These are phyloP conservation scores for Pseudogymnoascus sp. DNA, from an alignment of 2,329 filamentous ascomycete species.

Conservation along the genomic window DNA sequence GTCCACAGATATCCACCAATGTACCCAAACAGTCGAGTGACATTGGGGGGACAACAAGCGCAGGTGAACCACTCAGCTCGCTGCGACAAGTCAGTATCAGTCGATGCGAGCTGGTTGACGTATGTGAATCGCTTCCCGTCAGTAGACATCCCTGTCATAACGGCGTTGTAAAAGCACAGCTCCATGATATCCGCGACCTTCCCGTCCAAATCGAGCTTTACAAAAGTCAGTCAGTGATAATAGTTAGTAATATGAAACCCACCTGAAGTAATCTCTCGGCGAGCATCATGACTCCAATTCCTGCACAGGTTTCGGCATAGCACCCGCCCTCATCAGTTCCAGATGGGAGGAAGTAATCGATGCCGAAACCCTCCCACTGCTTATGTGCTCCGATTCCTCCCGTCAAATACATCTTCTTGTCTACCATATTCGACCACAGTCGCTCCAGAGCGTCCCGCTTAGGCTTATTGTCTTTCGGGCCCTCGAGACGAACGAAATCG, in stretches of 20 bases:
- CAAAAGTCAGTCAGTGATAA: background rate
- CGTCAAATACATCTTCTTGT: slow-evolving; percentile 54
- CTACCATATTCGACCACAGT: slow-evolving; percentile 52
- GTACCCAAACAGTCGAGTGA: slow-evolving; percentile 45
- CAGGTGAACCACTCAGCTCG: slow-evolving; percentile 50
- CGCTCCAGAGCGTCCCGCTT: slow-evolving; percentile 32
- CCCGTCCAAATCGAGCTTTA: slow-evolving; percentile 39
- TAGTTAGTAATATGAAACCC: slow-evolving; percentile 11
- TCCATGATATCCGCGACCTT: slow-evolving; percentile 52
- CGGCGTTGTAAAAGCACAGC: slow-evolving; percentile 50
- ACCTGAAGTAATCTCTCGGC: slow-evolving; percentile 46
- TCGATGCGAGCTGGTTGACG: slow-evolving; percentile 50
- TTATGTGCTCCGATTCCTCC: slow-evolving; percentile 50
- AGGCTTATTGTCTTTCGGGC: background rate
- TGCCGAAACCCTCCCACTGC: slow-evolving; percentile 53
- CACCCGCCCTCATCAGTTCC: slow-evolving; percentile 52
- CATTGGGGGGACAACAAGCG: slow-evolving; percentile 53
- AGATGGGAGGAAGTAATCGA: slow-evolving; percentile 50
- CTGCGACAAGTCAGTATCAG: slow-evolving; percentile 38
- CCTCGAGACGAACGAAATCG: slow-evolving; percentile 39
- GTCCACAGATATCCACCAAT: slow-evolving; percentile 49
- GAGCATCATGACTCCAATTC: slow-evolving; percentile 52
- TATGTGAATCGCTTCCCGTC: slow-evolving; percentile 52
- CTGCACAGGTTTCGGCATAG: slow-evolving; percentile 53
- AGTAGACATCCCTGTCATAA: slow-evolving; percentile 48